Conservation (phyloP, 176 grass and related monocot species). For the Olyra latifolia region DNA sequence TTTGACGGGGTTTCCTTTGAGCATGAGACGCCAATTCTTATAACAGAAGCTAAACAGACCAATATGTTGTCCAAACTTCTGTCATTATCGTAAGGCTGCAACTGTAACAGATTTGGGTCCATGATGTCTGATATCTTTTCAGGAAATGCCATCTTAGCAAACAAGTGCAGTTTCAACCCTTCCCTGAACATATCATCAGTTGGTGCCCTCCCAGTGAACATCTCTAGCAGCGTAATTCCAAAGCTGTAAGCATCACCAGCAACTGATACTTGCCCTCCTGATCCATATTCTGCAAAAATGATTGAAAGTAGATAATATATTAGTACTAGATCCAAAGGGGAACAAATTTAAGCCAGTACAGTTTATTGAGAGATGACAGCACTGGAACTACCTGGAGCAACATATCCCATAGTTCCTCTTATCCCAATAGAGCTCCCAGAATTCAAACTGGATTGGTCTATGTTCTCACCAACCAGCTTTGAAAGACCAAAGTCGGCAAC, state of each 20-base stretch:
- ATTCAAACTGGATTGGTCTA: neutral
- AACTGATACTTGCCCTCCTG: slow-evolving; percentile 5
- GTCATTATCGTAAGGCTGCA: neutral
- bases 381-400: slow-evolving; percentile 37
- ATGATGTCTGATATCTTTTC: slow-evolving; percentile 32
- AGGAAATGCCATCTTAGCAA: slow-evolving; percentile 25
- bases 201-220: slow-evolving; percentile 45
- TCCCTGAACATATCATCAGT: slow-evolving; percentile 38
- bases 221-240: slow-evolving; percentile 45
- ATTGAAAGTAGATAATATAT: neutral
- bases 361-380: neutral
- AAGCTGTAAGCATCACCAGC: slow-evolving; percentile 50
- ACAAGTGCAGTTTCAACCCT: slow-evolving; percentile 11
- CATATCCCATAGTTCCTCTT: slow-evolving; percentile 32
- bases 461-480: slow-evolving; percentile 21
- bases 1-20: slow-evolving; percentile 17
- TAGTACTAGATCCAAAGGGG: neutral
- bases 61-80: neutral
- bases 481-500: slow-evolving; percentile 43
- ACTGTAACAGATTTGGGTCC: neutral
- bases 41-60: slow-evolving; percentile 12
- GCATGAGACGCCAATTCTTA: slow-evolving; percentile 21
- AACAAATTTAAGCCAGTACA: neutral
- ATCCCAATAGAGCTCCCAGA: neutral
- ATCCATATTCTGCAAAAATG: slow-evolving; percentile 41